Evolutionary conservation across 176 grass and related monocot genomes (phyloP), one percentile per base, ranked within the genome.

Genomic region (Musa beccarii): DNA sequence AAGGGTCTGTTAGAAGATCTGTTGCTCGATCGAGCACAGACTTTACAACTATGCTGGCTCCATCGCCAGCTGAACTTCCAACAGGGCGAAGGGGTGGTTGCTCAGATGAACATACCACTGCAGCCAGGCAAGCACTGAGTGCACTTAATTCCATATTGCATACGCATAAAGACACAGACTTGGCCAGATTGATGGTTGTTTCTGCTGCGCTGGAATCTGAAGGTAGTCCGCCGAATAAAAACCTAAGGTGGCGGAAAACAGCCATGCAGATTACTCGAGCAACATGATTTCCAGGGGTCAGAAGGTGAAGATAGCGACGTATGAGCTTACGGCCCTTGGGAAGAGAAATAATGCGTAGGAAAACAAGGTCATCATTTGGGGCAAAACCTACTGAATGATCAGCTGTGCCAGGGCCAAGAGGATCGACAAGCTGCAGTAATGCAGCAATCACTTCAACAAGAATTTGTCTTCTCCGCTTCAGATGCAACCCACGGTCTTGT

Each of bases 31-130:
- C 53, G 12, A 74, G 72, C 55, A 74, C 53, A 59, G 53, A 57
- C 24, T 74, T 74, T 19, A 74, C 57, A 74, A 74, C 59, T 57
- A 74, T 34, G 52, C 72, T 74, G 72, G 72, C 72, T 19, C 72
- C 72, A 74, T 74, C 72, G n/a, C 72, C 72, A 29, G 53, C 72
- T 57, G 53, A 74, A 74, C 72, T 74, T 29, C 72, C 72, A 74
- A 74, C 14, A 28, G 72, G 72, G 3, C 72, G 72, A 54, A 74
- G 72, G 8, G 72, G 72, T 10, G 72, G 72, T 74, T 74, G 72
- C 29, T 74, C 72, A n/a, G 72, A 74, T 74, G 72, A 74, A 74
- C 72, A 74, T 8, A 74, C 72, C 13, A 74, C 53, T 17, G 72
- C 72, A 34, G 72, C 72, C 12, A 74, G 52, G 16, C 72, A 74